A percentile compares a stretch with the other conserved stretches of the same genome.
Conservation (phyloP, 768 basidiomycete species). For the Pilatotrama ljubarskyi region DNA sequence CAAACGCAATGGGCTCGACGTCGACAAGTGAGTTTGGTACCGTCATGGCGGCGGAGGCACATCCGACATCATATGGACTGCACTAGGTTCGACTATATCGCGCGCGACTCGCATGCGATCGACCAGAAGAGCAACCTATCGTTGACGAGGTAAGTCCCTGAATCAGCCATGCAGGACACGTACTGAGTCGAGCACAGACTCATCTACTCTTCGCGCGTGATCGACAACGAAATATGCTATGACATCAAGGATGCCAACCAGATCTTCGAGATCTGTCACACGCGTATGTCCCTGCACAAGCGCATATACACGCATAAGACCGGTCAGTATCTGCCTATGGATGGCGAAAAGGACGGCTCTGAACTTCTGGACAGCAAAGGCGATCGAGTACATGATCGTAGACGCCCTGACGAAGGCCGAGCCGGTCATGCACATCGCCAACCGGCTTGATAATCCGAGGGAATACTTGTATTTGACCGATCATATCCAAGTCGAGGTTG, state of each 20-base stretch:
- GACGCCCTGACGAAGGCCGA: slow-evolving; percentile 76
- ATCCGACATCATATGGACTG: neutral
- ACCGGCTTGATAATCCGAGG: slow-evolving; percentile 54
- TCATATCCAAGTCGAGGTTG: slow-evolving; percentile 60
- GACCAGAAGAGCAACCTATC: slow-evolving; percentile 60
- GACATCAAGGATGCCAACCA: slow-evolving; percentile 80
- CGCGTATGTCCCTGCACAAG: slow-evolving; percentile 81
- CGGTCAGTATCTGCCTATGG: slow-evolving; percentile 35
- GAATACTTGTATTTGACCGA: slow-evolving; percentile 70
- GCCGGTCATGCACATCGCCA: slow-evolving; percentile 58
- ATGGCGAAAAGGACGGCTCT: neutral
- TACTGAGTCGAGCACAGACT: slow-evolving; percentile 44
- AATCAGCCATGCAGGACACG: neutral
- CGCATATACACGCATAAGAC: slow-evolving; percentile 82
- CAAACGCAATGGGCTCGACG: slow-evolving; percentile 78
- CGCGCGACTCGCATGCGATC: slow-evolving; percentile 70
- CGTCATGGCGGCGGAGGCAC: no score
- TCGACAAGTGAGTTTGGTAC: slow-evolving; percentile 68
- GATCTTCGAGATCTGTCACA: slow-evolving; percentile 71
- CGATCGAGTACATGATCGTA: slow-evolving; percentile 84
- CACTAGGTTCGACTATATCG: slow-evolving; percentile 77
- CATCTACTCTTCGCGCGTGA: slow-evolving; percentile 72
- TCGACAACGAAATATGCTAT: slow-evolving; percentile 76
- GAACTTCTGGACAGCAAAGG: slow-evolving; percentile 50
- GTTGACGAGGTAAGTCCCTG: slow-evolving; percentile 40